Conservation (phyloP, 805 yeast genomes). For the Zygosaccharomyces kombuchaensis region DNA sequence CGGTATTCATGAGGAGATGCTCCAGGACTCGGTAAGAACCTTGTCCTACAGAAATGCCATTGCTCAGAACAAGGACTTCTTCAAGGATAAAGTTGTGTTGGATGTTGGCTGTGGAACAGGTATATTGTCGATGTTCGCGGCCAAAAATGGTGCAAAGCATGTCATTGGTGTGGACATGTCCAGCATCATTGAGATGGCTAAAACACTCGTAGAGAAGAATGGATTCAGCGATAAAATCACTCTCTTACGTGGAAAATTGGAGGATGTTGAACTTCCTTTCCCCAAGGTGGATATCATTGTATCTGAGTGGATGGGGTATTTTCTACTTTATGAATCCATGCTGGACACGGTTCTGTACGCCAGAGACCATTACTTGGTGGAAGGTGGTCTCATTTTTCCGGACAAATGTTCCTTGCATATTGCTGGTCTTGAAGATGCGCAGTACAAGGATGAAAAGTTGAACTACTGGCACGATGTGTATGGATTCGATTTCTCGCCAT, state of each 20-base stretch:
- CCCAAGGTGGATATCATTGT: constrained; percentile 90
- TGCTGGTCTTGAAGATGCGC: constrained; percentile 90
- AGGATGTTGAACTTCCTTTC: constrained; percentile 83
- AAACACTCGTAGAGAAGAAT: constrained; percentile 74
- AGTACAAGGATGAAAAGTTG: constrained; percentile 86
- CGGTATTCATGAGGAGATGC: constrained; percentile 98
- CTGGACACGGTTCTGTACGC: constrained; percentile 93
- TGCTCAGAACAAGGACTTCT: constrained; percentile 78
- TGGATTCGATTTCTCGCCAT: constrained; percentile 94
- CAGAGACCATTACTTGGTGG: constrained; percentile 74
- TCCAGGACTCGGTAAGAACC: constrained; percentile 91
- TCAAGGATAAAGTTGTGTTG: constrained; percentile 88
- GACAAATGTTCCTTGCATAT: constrained; percentile 86
- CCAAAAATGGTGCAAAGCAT: constrained; percentile 97
- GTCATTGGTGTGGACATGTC: constrained; percentile 98
- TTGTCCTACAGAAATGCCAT: constrained; percentile 88
- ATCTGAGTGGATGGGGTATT: constrained; percentile 99
- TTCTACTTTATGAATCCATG: constrained; percentile 94
- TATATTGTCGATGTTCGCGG: constrained; percentile 95
- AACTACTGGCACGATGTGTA: constrained; percentile 95
- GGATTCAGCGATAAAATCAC: constrained; percentile 86
- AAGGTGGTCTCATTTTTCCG: constrained; percentile 90
- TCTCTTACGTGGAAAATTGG: constrained; percentile 85
- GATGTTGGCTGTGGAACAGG: constrained; percentile 99
- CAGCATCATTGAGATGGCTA: constrained; percentile 94